Evolutionary conservation across 2,329 filamentous ascomycete species (phyloP).

Genomic region (Hymenoscyphus salicellus): DNA sequence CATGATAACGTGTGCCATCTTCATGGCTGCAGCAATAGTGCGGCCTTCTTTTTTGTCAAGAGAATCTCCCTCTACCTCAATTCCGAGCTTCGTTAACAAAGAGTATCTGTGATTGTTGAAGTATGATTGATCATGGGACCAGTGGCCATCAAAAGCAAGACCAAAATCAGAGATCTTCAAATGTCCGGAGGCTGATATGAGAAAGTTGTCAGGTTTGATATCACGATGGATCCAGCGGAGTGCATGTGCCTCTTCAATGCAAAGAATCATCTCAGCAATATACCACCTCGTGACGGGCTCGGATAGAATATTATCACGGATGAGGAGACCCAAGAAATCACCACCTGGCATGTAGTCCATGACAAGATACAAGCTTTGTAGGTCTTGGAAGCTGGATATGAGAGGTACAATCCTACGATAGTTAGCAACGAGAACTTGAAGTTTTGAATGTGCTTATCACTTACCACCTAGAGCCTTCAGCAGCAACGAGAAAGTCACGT

Average conservation of each 20-base stretch:
- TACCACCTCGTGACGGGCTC: slow-evolving; percentile 83
- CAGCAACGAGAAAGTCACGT: slow-evolving; percentile 84
- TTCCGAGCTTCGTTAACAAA: slow-evolving; percentile 71
- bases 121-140: slow-evolving; percentile 86
- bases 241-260: slow-evolving; percentile 55
- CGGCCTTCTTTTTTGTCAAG: slow-evolving; percentile 61
- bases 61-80: slow-evolving; percentile 70
- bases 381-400: slow-evolving; percentile 85
- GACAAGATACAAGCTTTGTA: slow-evolving; percentile 79
- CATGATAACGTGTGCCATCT: slow-evolving; percentile 41
- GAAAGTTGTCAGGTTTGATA: slow-evolving; percentile 95
- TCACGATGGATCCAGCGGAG: slow-evolving; percentile 92
- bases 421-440: slow-evolving; percentile 10
- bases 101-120: slow-evolving; percentile 80
- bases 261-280: slow-evolving; percentile 91
- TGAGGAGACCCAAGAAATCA: slow-evolving; percentile 83
- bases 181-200: slow-evolving; percentile 84
- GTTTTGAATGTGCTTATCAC: slow-evolving; percentile 17
- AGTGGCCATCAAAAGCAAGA: slow-evolving; percentile 90
- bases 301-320: slow-evolving; percentile 77
- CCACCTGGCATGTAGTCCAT: slow-evolving; percentile 99
- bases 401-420: slow-evolving; percentile 72
- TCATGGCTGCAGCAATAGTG: slow-evolving; percentile 40
- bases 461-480: slow-evolving; percentile 79
- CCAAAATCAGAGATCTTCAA: slow-evolving; percentile 96